These are phyloP conservation scores for Nigrospora oryzae DNA, from an alignment of 2,329 filamentous ascomycete genomes.

Conservation along the genomic window DNA sequence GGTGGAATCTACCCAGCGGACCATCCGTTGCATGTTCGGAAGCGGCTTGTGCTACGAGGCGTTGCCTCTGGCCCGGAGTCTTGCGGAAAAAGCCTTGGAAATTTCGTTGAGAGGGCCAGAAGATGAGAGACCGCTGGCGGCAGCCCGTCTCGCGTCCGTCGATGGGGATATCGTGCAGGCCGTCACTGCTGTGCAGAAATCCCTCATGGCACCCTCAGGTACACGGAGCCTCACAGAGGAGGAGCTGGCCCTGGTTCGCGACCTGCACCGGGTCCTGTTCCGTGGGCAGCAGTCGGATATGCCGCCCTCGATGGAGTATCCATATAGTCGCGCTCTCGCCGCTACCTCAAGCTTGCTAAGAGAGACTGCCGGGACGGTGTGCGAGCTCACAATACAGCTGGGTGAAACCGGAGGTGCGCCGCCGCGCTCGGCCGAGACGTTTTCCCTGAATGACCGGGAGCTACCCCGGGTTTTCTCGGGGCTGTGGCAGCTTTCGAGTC, in stretches of 20 bases:
- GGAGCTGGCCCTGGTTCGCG: constrained; percentile 1
- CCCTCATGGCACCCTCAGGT: constrained; percentile 11
- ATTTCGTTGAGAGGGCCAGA: neutral
- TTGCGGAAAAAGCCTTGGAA: constrained; percentile 4
- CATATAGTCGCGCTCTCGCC: constrained; percentile 1
- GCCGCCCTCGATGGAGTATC: neutral
- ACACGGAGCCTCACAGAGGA: constrained; percentile 8
- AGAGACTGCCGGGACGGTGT: too few species aligned
- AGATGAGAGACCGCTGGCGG: neutral
- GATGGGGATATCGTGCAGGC: constrained; percentile 25
- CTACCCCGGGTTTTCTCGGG: constrained; percentile 18
- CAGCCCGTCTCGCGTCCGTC: constrained; percentile 6
- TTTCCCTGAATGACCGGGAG: constrained; percentile 10
- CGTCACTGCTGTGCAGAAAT: constrained; percentile 25
- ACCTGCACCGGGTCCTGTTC: neutral
- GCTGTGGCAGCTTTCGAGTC: constrained; percentile 20
- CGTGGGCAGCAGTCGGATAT: neutral
- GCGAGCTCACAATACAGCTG: neutral
- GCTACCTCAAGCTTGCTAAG: neutral
- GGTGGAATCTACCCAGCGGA: constrained; percentile 4
- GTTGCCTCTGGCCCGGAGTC: constrained; percentile 6
- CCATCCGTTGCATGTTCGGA: constrained; percentile 16
- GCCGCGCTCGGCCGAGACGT: constrained; percentile 6
- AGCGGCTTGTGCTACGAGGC: constrained; percentile 12
- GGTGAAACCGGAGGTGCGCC: neutral